phyloP scores from a whole-genome alignment of 306 rosid genomes.

The Vicia faba region DNA sequence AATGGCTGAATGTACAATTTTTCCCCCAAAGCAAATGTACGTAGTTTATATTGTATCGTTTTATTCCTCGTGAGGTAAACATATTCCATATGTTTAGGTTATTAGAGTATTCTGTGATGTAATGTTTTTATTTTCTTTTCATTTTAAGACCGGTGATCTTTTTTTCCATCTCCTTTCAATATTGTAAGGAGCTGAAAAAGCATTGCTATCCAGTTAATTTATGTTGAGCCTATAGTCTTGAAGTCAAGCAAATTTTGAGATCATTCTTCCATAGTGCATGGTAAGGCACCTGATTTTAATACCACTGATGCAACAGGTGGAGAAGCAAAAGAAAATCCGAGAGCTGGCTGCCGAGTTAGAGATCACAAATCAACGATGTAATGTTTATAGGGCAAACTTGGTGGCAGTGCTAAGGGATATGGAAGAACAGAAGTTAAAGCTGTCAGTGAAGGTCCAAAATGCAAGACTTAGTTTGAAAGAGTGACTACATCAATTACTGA shows the following conservation, averaged over 20 bases:
- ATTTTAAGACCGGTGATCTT: conserved; percentile 10
- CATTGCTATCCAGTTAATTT: conserved; percentile 5
- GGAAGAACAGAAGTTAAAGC: conserved; percentile 92
- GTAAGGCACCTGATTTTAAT: conserved; percentile 3
- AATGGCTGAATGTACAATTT: not conserved
- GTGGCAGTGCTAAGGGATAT: conserved; percentile 84
- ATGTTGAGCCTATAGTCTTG: conserved; percentile 19
- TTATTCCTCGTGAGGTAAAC: not conserved
- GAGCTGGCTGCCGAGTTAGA: conserved; percentile 78
- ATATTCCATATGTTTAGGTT: conserved; percentile 5
- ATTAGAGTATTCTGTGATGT: not conserved
- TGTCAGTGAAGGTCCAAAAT: conserved; percentile 91
- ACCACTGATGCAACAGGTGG: conserved; percentile 49
- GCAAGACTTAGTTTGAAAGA: conserved; percentile 91
- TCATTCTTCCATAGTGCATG: not conserved
- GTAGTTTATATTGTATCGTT: not conserved
- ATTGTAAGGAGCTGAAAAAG: conserved; percentile 14
- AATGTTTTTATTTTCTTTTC: not conserved
- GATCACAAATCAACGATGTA: conserved; percentile 76
- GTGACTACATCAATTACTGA: conserved; percentile 41
- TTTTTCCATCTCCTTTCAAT: conserved; percentile 11
- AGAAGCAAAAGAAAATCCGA: conserved; percentile 73
- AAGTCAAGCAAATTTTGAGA: conserved; percentile 7
- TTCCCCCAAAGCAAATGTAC: not conserved
- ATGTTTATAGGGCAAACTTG: conserved; percentile 80